Percentiles rank a stretch among this genome's conserved stretches.
These are phyloP conservation scores for Juncus inflexus DNA, from an alignment of 176 grass and related monocot genomes.

Conservation along the genomic window DNA sequence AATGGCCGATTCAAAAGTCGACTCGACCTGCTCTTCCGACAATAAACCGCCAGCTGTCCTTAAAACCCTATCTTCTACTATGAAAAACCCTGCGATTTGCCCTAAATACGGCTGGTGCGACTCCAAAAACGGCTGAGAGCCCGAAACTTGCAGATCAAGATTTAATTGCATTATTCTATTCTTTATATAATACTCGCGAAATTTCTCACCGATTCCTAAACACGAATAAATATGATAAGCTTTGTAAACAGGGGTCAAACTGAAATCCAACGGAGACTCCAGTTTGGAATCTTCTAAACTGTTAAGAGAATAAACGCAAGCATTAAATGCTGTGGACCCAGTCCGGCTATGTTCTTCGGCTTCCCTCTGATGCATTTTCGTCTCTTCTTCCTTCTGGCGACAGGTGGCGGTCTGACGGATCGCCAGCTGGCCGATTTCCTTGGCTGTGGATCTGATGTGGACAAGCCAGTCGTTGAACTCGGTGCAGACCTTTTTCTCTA, in stretches of 20 bases:
- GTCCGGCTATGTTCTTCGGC: conserved; percentile 51
- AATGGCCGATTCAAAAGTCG: conserved; percentile 56
- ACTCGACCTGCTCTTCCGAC: conserved; percentile 63
- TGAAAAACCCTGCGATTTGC: conserved; percentile 83
- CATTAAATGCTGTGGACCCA: conserved; percentile 39
- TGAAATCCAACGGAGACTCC: conserved; percentile 52
- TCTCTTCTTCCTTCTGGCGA: conserved; percentile 49
- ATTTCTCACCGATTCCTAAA: conserved; percentile 64
- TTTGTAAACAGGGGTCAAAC: conserved; percentile 61
- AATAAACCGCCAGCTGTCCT: conserved; percentile 64
- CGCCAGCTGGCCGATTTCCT: conserved; percentile 59
- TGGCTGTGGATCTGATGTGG: conserved; percentile 55
- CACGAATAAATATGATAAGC: conserved; percentile 49
- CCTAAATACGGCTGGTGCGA: conserved; percentile 58
- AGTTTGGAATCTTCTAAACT: conserved; percentile 41
- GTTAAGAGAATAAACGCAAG: conserved; percentile 63
- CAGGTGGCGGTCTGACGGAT: conserved; percentile 51
- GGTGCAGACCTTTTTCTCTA: conserved; percentile 67
- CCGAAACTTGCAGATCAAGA: conserved; percentile 68
- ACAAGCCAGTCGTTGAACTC: conserved; percentile 88
- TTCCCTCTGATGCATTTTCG: conserved; percentile 48
- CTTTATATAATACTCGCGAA: conserved; percentile 64
- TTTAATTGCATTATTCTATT: conserved; percentile 80
- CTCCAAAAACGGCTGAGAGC: conserved; percentile 60
- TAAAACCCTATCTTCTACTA: conserved; percentile 62